phyloP scores from a whole-genome alignment of 2,329 filamentous ascomycete species.

The Penicillium brasilianum region DNA sequence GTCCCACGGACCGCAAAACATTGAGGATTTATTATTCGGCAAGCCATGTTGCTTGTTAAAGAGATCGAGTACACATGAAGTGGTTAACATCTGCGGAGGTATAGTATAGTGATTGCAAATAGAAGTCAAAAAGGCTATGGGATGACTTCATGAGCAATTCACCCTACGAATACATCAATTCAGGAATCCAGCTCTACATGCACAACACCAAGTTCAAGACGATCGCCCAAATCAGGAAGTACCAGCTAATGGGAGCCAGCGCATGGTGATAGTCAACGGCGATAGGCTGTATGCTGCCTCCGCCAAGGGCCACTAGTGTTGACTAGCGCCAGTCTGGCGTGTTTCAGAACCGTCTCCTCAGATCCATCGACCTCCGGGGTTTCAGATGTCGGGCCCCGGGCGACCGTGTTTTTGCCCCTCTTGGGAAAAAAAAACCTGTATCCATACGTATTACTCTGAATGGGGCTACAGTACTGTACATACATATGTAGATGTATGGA shows the following conservation, averaged over 20 bases:
- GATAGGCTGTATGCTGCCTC: constrained; percentile 15
- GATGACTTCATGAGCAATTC: not conserved
- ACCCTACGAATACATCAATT: not conserved
- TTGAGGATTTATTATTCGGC: not conserved
- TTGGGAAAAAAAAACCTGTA: not conserved
- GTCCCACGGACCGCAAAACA: not conserved
- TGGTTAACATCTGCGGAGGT: not conserved
- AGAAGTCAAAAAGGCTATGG: not conserved
- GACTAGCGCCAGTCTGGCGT: constrained; percentile 33
- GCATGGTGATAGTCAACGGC: not conserved
- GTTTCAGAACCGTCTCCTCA: constrained; percentile 35
- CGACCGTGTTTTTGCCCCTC: not conserved
- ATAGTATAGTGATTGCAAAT: not conserved
- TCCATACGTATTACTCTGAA: not conserved
- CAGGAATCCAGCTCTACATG: not conserved
- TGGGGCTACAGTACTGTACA: no score
- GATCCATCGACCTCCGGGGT: constrained; percentile 31
- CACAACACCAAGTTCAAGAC: not conserved
- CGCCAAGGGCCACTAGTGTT: constrained; percentile 25
- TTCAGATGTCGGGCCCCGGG: constrained; percentile 29
- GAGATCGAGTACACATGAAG: not conserved
- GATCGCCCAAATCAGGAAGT: constrained; percentile 17
- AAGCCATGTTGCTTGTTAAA: not conserved
- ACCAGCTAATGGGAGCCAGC: constrained; percentile 10
- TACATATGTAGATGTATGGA: no score